Percentiles rank a stretch among this genome's conserved stretches.
These are phyloP conservation scores for Biscutella laevigata DNA, from an alignment of 441 rosid genomes.

Conservation along the genomic window DNA sequence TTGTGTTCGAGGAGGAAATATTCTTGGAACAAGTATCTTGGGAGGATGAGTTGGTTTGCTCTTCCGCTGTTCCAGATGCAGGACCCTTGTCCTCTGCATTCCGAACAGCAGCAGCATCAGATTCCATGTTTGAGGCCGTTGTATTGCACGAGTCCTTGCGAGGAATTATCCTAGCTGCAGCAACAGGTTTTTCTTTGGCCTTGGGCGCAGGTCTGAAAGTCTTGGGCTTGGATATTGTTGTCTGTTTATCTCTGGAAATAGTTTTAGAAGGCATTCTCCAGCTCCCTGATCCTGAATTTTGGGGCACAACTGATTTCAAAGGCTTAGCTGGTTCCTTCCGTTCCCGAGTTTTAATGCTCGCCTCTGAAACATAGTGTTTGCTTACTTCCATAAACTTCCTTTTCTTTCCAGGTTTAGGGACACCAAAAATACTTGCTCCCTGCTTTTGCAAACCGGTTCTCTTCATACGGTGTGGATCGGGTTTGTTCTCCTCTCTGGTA, in stretches of 20 bases:
- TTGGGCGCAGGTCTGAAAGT: slow-evolving; percentile 46
- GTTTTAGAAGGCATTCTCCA: slow-evolving; percentile 47
- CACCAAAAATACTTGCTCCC: slow-evolving; percentile 74
- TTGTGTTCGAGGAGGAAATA: slow-evolving; percentile 33
- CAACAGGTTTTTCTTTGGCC: slow-evolving; percentile 45
- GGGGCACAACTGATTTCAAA: slow-evolving; percentile 59
- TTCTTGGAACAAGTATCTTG: slow-evolving; percentile 34
- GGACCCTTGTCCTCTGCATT: slow-evolving; percentile 38
- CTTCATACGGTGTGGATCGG: slow-evolving; percentile 42
- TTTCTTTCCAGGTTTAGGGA: slow-evolving; percentile 98
- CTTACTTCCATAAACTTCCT: slow-evolving; percentile 98
- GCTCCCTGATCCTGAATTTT: slow-evolving; percentile 51
- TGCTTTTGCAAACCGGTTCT: slow-evolving; percentile 77
- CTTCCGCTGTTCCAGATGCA: slow-evolving; percentile 36
- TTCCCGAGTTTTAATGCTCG: slow-evolving; percentile 36
- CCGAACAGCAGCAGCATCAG: slow-evolving; percentile 30
- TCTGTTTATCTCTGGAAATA: slow-evolving; percentile 52
- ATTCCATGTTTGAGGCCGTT: slow-evolving; percentile 32
- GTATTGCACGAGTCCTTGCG: slow-evolving; percentile 36
- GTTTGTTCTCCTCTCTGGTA: slow-evolving; percentile 38
- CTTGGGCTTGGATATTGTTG: slow-evolving; percentile 49
- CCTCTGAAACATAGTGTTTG: slow-evolving; percentile 67
- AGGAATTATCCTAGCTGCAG: slow-evolving; percentile 40
- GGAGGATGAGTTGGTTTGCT: slow-evolving; percentile 45
- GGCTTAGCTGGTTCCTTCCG: slow-evolving; percentile 56